Evolutionary conservation across 129 eudicot genomes (phyloP).

Genomic region (Flaveria linearis): DNA sequence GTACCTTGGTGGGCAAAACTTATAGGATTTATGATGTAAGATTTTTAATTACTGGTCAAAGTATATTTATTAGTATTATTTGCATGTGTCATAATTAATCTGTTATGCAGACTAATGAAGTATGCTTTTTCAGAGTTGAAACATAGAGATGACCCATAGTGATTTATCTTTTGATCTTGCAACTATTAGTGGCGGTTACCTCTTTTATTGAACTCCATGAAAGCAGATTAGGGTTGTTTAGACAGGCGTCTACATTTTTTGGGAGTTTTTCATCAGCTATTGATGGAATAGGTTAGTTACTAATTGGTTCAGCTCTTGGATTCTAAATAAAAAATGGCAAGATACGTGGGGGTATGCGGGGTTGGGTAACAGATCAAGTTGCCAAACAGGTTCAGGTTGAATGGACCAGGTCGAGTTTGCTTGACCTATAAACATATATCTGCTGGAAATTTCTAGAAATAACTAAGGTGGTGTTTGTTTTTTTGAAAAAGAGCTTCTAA

Average conservation of each 20-base stretch:
- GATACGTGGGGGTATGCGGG: background rate
- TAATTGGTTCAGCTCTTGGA: constrained; percentile 8
- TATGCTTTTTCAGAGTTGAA: constrained; percentile 42
- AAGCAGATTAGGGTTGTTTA: constrained; percentile 38
- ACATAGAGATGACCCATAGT: constrained; percentile 43
- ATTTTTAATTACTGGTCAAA: background rate
- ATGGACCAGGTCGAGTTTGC: background rate
- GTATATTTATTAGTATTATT: constrained; percentile 6
- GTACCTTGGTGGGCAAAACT: constrained; percentile 53
- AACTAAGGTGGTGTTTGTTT: no score
- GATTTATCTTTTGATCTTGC: constrained; percentile 46
- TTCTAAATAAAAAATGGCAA: background rate
- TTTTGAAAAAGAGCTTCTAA: no score
- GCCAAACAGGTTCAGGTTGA: background rate
- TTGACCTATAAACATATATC: background rate
- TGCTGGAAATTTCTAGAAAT: background rate
- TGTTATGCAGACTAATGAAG: constrained; percentile 7
- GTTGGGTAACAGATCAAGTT: background rate
- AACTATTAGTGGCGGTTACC: constrained; percentile 40
- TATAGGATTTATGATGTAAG: constrained; percentile 52
- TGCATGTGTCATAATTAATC: background rate
- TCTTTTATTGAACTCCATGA: constrained; percentile 47
- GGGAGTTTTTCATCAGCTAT: no score
- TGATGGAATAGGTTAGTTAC: constrained; percentile 45
- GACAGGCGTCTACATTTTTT: constrained; percentile 21